These are phyloP conservation scores for Naganishia kalamii DNA, from an alignment of 768 basidiomycete species.

Conservation along the genomic window DNA sequence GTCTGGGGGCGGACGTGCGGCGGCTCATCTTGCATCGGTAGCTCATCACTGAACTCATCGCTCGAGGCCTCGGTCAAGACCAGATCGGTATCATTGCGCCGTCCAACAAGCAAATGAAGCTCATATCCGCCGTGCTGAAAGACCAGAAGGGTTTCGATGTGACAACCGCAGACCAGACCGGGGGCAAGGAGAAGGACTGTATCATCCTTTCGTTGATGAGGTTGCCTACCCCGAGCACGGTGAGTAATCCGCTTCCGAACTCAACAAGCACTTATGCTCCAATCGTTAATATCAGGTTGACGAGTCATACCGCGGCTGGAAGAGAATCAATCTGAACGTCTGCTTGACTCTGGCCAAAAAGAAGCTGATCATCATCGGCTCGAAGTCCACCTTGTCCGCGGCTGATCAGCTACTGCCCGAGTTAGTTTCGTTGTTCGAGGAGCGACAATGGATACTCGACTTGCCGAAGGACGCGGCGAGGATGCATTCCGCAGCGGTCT, in stretches of 20 bases:
- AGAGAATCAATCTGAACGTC: slow-evolving; percentile 92
- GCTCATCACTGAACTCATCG: slow-evolving; percentile 60
- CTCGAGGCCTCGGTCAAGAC: slow-evolving; percentile 59
- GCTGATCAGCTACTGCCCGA: slow-evolving; percentile 54
- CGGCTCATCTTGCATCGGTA: too few species aligned
- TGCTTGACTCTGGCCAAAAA: slow-evolving; percentile 86
- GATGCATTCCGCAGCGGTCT: background rate
- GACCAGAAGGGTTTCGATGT: slow-evolving; percentile 58
- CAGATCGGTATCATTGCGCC: slow-evolving; percentile 84
- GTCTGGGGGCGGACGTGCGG: too few species aligned
- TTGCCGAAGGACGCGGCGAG: background rate
- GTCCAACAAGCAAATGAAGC: slow-evolving; percentile 92
- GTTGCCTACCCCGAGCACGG: slow-evolving; percentile 69
- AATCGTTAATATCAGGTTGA: slow-evolving; percentile 59
- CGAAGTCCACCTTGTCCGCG: slow-evolving; percentile 61
- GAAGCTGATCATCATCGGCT: slow-evolving; percentile 88
- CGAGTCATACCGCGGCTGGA: slow-evolving; percentile 89
- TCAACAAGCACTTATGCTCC: too few species aligned
- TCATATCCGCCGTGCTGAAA: slow-evolving; percentile 63
- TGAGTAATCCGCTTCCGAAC: slow-evolving; percentile 49
- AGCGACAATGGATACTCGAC: slow-evolving; percentile 59
- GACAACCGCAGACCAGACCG: slow-evolving; percentile 84
- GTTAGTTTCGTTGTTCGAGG: slow-evolving; percentile 73
- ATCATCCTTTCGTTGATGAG: slow-evolving; percentile 87
- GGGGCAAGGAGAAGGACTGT: slow-evolving; percentile 92